Percentiles rank a stretch among this genome's conserved stretches.
These are phyloP conservation scores for Orbilia ellipsospora DNA, from an alignment of 2,329 filamentous ascomycete species.

Conservation along the genomic window DNA sequence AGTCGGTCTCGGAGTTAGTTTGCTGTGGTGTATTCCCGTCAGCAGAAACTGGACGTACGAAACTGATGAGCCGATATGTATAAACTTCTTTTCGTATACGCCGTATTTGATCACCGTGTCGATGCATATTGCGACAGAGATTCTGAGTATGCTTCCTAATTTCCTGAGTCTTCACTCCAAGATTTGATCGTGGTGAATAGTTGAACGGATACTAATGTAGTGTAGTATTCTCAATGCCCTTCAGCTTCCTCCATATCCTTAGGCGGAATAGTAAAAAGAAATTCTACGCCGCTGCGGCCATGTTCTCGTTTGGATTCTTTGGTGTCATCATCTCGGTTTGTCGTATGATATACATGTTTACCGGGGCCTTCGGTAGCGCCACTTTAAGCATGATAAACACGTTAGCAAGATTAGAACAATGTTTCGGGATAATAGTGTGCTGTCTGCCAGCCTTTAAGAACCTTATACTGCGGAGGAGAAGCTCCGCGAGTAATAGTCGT, in stretches of 20 bases:
- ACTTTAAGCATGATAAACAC: slow-evolving; percentile 21
- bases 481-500: neutral
- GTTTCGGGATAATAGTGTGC: slow-evolving; percentile 33
- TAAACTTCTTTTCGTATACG: slow-evolving; percentile 23
- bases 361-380: neutral
- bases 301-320: slow-evolving; percentile 39
- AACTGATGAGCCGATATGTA: slow-evolving; percentile 7
- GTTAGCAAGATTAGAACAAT: slow-evolving; percentile 33
- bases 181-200: neutral
- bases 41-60: slow-evolving; percentile 32
- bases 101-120: slow-evolving; percentile 29
- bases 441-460: slow-evolving; percentile 42
- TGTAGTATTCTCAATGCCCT: slow-evolving; percentile 32
- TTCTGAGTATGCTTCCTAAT: slow-evolving; percentile 20
- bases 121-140: slow-evolving; percentile 27
- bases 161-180: neutral
- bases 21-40: slow-evolving; percentile 36
- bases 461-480: slow-evolving; percentile 4
- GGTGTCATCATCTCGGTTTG: slow-evolving; percentile 29
- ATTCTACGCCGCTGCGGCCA: slow-evolving; percentile 27
- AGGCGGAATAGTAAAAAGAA: slow-evolving; percentile 26
- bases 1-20: slow-evolving; percentile 6
- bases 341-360: slow-evolving; percentile 29
- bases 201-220: neutral
- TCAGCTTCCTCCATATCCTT: slow-evolving; percentile 36